Percentiles rank a stretch among this genome's conserved stretches.
Conservation (phyloP, 2,329 filamentous ascomycete genomes). For the Hypoxylon rubiginosum region DNA sequence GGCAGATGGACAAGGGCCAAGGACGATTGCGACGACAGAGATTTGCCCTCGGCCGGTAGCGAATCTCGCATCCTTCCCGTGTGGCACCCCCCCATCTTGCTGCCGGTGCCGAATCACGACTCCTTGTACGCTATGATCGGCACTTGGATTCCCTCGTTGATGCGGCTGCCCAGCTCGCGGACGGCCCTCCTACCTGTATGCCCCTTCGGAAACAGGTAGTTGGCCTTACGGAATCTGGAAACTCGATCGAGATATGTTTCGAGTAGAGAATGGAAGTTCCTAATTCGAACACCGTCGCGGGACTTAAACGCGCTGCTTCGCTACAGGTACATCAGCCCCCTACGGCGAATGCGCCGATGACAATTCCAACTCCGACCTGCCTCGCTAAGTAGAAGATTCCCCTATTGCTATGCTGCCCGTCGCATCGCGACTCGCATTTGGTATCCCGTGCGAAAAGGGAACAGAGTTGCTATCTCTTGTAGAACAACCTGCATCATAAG, state of each 20-base stretch:
- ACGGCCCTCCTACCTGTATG: constrained; percentile 6
- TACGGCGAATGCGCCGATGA: constrained; percentile 19
- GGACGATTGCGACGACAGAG: constrained; percentile 9
- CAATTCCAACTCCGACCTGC: constrained; percentile 20
- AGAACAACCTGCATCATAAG: constrained; percentile 13
- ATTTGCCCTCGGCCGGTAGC: constrained; percentile 36
- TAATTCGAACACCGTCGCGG: constrained; percentile 7
- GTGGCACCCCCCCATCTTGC: constrained; percentile 25
- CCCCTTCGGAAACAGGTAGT: constrained; percentile 23
- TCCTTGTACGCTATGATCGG: constrained; percentile 36
- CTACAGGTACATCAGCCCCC: neutral
- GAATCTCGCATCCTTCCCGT: constrained; percentile 33
- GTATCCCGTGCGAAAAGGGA: constrained; percentile 16
- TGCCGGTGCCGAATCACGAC: constrained; percentile 29
- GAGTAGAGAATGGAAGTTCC: constrained; percentile 20
- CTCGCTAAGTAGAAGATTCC: constrained; percentile 5
- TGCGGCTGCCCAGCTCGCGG: constrained; percentile 27
- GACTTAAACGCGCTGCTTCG: neutral
- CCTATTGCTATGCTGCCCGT: constrained; percentile 8
- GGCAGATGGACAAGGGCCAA: constrained; percentile 38
- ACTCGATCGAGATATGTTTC: constrained; percentile 25
- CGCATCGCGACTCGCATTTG: neutral
- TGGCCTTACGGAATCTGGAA: constrained; percentile 38
- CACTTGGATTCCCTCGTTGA: constrained; percentile 42
- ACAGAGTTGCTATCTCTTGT: constrained; percentile 10